phyloP scores from a whole-genome alignment of 768 basidiomycete genomes.

The Boletellus ananiceps region DNA sequence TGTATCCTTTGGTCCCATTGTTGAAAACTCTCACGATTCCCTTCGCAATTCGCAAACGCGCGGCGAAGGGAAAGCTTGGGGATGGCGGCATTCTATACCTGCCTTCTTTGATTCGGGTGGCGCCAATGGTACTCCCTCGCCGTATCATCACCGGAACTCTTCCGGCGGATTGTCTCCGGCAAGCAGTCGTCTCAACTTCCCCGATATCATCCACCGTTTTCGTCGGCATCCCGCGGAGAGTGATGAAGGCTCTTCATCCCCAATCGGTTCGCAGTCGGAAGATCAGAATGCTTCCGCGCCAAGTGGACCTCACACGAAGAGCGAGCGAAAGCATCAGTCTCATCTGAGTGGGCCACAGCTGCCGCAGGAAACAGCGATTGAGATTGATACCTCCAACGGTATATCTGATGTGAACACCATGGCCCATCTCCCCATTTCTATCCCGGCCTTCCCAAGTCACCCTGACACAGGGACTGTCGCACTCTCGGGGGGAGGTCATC shows the following conservation, averaged over 20 bases:
- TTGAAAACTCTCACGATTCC: constrained; percentile 46
- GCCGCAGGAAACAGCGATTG: constrained; percentile 12
- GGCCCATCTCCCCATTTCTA: constrained; percentile 2
- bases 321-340: constrained; percentile 19
- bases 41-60: constrained; percentile 44
- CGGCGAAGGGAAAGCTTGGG: constrained; percentile 31
- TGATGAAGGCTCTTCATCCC: constrained; percentile 46
- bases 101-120: constrained; percentile 31
- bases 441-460: neutral
- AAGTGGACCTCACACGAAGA: constrained; percentile 9
- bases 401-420: constrained; percentile 3
- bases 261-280: constrained; percentile 44
- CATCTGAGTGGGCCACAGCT: constrained; percentile 23
- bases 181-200: constrained; percentile 39
- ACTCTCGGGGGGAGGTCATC: neutral
- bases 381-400: constrained; percentile 6
- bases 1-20: constrained; percentile 55
- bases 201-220: constrained; percentile 35
- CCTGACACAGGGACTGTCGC: constrained; percentile 4
- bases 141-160: constrained; percentile 20
- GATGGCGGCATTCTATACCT: constrained; percentile 30
- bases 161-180: constrained; percentile 39
- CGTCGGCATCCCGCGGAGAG: constrained; percentile 37
- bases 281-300: constrained; percentile 29
- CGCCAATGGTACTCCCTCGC: constrained; percentile 34